Base-by-base conservation (phyloP, 2,329 filamentous ascomycete species). In the Thelonectria discophora region DNA sequence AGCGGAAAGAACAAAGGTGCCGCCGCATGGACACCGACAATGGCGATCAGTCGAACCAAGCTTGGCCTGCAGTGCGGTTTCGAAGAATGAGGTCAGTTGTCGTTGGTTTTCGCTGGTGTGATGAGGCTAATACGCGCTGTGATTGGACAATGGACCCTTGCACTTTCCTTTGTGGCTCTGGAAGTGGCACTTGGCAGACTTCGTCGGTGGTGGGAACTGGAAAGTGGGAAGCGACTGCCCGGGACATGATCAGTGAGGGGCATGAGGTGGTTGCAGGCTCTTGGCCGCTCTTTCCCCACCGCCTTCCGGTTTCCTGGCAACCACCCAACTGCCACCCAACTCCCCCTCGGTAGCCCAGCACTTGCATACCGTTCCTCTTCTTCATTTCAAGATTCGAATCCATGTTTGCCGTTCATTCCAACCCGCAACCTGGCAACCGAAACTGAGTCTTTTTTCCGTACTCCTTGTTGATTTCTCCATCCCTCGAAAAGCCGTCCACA, bases 1-100 rank as follows among this genome's bases (percentile, higher is more conserved):
- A 32, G 43, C 24, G 42, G 48, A 34, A 30, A 43, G 34, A 45
- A 20, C 52, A 55, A 52, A 40, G 48, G 54, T 42, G 24, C 46
- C 54, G 45, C 53, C 34, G 34, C 34, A 37, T 37, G 11, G 34
- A 37, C 34, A 30, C 27, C 27, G 27, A 30, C 8, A 55, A 47
- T 55, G 42, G 52, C 52, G 52, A 55, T 55, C 52, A 47, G 30
- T 48, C 53, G 53, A 42, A 56, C 34, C 52, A 51, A 40, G 45
- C 40, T 24, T 43, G 50, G 27, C 27, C 27, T 27, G 37, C 61
- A 56, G 52, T 20, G 27, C 54, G 39, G 40, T 64, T 46, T 56
- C 47, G 24, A 24, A 61, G 50, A 56, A 63, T 65, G 69, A 70
- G 58, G 66, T 72, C 66, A 65, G 60, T 65, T 55, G 57, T 70